Conservation (phyloP, 768 basidiomycete species). For the Psilocybe subaeruginosa region DNA sequence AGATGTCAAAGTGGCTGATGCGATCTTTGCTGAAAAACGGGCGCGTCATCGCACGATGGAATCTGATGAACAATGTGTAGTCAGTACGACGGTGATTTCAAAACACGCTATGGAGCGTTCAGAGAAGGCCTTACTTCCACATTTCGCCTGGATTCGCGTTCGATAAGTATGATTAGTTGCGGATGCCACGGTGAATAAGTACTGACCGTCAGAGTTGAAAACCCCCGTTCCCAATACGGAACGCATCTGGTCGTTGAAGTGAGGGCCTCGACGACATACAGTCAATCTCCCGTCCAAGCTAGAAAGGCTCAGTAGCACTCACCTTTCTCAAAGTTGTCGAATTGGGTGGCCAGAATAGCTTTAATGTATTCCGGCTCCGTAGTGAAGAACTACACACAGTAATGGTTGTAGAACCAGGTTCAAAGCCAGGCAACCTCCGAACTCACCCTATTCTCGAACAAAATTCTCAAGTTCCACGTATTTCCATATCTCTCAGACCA, state of each 20-base stretch:
- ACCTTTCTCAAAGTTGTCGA: slow-evolving; percentile 53
- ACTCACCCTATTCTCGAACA: slow-evolving; percentile 42
- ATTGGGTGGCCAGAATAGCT: slow-evolving; percentile 44
- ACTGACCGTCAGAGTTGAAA: slow-evolving; percentile 61
- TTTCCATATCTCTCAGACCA: slow-evolving; percentile 29
- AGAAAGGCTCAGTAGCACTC: slow-evolving; percentile 33
- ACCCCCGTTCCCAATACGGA: slow-evolving; percentile 58
- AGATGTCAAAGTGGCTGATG: slow-evolving; percentile 63
- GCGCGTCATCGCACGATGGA: slow-evolving; percentile 67
- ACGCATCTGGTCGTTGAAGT: slow-evolving; percentile 28
- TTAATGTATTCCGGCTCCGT: slow-evolving; percentile 54
- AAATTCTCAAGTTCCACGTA: slow-evolving; percentile 32
- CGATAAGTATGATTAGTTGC: neutral
- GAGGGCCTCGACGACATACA: slow-evolving; percentile 22
- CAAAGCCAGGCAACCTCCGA: neutral
- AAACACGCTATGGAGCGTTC: too few relatives aligned
- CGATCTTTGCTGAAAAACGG: slow-evolving; percentile 68
- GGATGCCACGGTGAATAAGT: neutral
- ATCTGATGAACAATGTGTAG: slow-evolving; percentile 33
- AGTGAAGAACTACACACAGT: slow-evolving; percentile 40
- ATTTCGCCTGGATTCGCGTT: slow-evolving; percentile 47
- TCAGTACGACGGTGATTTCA: too few relatives aligned
- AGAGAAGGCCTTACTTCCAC: slow-evolving; percentile 55
- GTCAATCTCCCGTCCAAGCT: slow-evolving; percentile 47
- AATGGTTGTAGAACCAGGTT: neutral